These are phyloP conservation scores for Tilletia setariae DNA, from an alignment of 1,284 basidiomycete species.

Conservation along the genomic window DNA sequence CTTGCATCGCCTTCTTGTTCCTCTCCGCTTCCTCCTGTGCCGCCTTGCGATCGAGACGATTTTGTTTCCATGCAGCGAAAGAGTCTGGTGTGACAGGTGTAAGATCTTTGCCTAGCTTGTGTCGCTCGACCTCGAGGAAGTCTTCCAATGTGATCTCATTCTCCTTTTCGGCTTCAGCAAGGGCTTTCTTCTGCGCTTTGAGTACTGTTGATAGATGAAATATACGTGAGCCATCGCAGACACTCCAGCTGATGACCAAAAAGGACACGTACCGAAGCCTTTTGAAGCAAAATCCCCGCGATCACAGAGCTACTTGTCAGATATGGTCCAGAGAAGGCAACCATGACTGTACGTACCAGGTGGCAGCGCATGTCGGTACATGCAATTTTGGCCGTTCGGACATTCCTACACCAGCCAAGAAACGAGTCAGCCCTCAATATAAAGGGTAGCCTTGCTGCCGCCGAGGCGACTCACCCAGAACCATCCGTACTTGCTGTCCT, in stretches of 20 bases:
- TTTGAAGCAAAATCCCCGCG: constrained; percentile 9
- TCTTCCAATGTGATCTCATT: constrained; percentile 84
- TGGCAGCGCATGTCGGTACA: constrained; percentile 91
- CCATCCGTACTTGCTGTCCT: constrained; percentile 85
- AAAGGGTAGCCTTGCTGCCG: not conserved
- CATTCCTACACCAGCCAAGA: constrained; percentile 64
- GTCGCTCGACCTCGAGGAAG: constrained; percentile 97
- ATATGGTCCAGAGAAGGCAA: not conserved
- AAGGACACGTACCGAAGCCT: constrained; percentile 13
- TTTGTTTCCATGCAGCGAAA: constrained; percentile 89
- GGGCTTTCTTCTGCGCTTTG: constrained; percentile 71
- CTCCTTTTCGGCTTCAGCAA: constrained; percentile 72
- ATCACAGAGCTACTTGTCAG: constrained; percentile 42
- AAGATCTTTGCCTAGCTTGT: constrained; percentile 63
- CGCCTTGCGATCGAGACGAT: constrained; percentile 61
- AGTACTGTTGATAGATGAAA: constrained; percentile 58
- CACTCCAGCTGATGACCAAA: no score
- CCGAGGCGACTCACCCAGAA: constrained; percentile 67
- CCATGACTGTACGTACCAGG: constrained; percentile 68
- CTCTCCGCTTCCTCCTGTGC: constrained; percentile 81
- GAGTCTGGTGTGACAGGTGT: constrained; percentile 93
- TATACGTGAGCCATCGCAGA: no score
- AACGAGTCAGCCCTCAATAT: constrained; percentile 55
- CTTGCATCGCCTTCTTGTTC: constrained; percentile 80
- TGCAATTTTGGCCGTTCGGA: constrained; percentile 68